A percentile compares a stretch with the other conserved stretches of the same genome.
phyloP scores from a whole-genome alignment of 2,329 filamentous ascomycete species.

The Curvularia eragrostidis region DNA sequence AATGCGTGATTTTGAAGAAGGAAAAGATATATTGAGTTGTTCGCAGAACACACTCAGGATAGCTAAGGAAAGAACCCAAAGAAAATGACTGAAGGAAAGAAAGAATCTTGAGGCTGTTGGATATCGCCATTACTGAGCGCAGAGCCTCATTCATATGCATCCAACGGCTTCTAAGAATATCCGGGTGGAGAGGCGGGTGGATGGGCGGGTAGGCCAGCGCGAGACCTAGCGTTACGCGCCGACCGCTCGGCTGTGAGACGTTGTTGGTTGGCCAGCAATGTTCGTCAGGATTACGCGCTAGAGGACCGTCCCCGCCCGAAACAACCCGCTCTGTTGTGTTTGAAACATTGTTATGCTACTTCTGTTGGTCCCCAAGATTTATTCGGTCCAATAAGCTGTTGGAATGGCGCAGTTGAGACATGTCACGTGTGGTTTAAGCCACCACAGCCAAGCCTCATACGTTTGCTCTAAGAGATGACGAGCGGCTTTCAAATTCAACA shows the following conservation, averaged over 20 bases:
- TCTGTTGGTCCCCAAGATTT: constrained; percentile 8
- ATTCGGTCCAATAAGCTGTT: constrained; percentile 5
- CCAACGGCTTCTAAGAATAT: constrained; percentile 23
- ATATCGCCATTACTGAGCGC: neutral
- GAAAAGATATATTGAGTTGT: constrained; percentile 11
- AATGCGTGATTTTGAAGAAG: neutral
- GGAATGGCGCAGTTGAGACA: neutral
- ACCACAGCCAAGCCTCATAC: neutral
- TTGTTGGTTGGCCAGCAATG: constrained; percentile 24
- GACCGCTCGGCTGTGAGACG: constrained; percentile 24
- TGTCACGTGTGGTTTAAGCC: constrained; percentile 7
- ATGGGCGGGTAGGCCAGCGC: constrained; percentile 20
- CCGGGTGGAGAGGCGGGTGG: constrained; percentile 14
- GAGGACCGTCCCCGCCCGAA: constrained; percentile 18
- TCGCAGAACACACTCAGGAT: constrained; percentile 27
- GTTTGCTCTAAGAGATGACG: neutral
- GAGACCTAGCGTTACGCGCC: constrained; percentile 32
- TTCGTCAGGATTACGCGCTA: constrained; percentile 18
- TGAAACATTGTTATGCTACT: constrained; percentile 22
- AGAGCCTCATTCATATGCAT: constrained; percentile 20
- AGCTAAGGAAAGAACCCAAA: constrained; percentile 12
- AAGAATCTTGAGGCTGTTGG: constrained; percentile 10
- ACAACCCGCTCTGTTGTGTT: constrained; percentile 19
- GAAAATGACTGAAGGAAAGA: constrained; percentile 17
- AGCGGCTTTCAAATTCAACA: neutral